Evolutionary conservation across 345 rosid genomes (phyloP).

Genomic region (Arabidopsis suecica): DNA sequence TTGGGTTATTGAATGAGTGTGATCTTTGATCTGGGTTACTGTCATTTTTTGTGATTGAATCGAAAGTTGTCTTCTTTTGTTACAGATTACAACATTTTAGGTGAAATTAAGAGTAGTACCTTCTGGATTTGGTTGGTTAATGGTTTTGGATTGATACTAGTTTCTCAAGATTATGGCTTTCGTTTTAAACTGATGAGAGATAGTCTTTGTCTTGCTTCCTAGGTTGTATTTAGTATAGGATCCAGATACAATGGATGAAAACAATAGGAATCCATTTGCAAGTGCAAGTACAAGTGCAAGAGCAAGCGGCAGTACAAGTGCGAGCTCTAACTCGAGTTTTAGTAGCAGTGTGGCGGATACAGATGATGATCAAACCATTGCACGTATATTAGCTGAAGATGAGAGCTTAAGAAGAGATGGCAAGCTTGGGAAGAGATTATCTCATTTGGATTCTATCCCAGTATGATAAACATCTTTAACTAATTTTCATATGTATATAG

Average conservation of each 20-base stretch:
- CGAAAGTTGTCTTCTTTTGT: background rate
- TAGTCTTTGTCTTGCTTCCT: background rate
- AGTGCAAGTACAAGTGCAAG: conserved; percentile 39
- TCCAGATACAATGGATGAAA: conserved; percentile 29
- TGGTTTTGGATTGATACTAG: background rate
- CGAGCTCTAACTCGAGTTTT: conserved; percentile 82
- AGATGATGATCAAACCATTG: conserved; percentile 87
- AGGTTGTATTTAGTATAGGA: conserved; percentile 25
- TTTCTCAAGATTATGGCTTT: conserved; percentile 2
- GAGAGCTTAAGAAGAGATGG: conserved; percentile 54
- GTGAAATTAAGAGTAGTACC: background rate
- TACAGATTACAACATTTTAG: background rate
- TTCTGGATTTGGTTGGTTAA: background rate
- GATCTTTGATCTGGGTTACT: conserved; percentile 22
- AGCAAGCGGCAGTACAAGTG: conserved; percentile 59
- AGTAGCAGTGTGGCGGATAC: conserved; percentile 75
- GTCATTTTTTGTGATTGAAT: background rate
- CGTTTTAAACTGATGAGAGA: conserved; percentile 19
- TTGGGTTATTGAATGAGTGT: background rate
- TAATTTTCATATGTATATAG: background rate
- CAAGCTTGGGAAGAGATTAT: conserved; percentile 79
- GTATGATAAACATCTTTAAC: conserved; percentile 46
- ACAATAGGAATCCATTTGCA: conserved; percentile 44
- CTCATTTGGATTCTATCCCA: conserved; percentile 90
- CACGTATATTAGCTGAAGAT: conserved; percentile 70